Evolutionary conservation across 106 monocot genomes (phyloP).

Genomic region (Iris macrosiphon): DNA sequence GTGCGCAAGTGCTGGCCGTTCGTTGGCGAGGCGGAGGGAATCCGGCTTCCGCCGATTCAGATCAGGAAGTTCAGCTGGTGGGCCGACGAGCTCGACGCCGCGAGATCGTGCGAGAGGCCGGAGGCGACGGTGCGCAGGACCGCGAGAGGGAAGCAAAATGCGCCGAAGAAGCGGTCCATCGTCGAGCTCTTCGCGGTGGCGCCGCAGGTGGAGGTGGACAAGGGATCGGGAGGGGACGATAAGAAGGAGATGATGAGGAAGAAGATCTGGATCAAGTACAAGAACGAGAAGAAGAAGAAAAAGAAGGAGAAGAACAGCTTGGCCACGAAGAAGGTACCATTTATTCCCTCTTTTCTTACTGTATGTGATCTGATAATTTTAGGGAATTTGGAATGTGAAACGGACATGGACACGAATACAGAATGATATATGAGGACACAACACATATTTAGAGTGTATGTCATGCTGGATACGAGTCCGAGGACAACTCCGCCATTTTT

Average conservation of each 20-base stretch:
- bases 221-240: not conserved
- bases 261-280: not conserved
- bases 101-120: not conserved
- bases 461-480: no score
- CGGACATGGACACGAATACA: no score
- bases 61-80: constrained; percentile 19
- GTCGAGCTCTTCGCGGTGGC: constrained; percentile 44
- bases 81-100: constrained; percentile 10
- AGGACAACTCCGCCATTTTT: no score
- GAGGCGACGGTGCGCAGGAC: not conserved
- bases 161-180: constrained; percentile 57
- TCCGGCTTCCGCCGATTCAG: constrained; percentile 3
- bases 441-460: no score
- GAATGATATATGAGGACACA: no score
- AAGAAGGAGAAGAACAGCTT: not conserved
- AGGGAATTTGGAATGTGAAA: no score
- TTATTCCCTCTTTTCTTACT: not conserved
- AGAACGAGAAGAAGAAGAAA: not conserved
- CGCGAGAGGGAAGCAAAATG: constrained; percentile 6
- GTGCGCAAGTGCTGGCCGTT: constrained; percentile 17
- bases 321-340: not conserved
- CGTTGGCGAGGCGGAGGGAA: not conserved
- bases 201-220: constrained; percentile 21
- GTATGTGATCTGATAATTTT: not conserved
- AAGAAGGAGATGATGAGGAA: not conserved